These are phyloP conservation scores for Lactarius evosmus DNA, from an alignment of 768 basidiomycete species.

Conservation along the genomic window DNA sequence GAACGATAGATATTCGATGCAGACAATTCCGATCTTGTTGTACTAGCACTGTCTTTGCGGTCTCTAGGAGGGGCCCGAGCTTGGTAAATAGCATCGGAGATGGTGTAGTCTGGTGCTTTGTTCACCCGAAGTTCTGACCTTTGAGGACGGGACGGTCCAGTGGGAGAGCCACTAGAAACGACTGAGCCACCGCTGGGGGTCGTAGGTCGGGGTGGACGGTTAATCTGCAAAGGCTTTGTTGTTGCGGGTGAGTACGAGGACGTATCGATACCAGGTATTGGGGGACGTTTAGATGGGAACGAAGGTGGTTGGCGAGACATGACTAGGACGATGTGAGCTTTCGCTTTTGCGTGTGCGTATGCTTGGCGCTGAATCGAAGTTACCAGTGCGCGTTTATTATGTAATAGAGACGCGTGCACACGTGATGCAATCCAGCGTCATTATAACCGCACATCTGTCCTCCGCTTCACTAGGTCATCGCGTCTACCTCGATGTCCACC, in stretches of 20 bases:
- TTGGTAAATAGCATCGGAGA: background rate
- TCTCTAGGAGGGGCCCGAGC: slow-evolving; percentile 17
- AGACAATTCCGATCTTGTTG: slow-evolving; percentile 26
- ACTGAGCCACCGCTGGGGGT: slow-evolving; percentile 28
- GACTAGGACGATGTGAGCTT: background rate
- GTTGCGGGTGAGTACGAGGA: slow-evolving; percentile 10
- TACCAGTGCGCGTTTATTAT: background rate
- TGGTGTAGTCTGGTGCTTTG: slow-evolving; percentile 18
- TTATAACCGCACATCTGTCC: background rate
- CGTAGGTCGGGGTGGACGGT: slow-evolving; percentile 24
- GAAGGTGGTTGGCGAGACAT: slow-evolving; percentile 23
- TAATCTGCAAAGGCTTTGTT: slow-evolving; percentile 27
- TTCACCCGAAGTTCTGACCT: slow-evolving; percentile 24
- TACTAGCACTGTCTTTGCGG: slow-evolving; percentile 25
- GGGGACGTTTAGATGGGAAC: slow-evolving; percentile 19
- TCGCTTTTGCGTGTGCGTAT: background rate
- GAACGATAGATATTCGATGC: slow-evolving; percentile 16
- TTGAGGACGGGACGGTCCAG: slow-evolving; percentile 28
- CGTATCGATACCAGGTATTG: slow-evolving; percentile 5
- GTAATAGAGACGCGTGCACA: background rate
- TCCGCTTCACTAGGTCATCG: background rate
- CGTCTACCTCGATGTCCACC: slow-evolving; percentile 7
- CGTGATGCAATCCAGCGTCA: background rate
- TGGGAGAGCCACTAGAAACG: slow-evolving; percentile 22
- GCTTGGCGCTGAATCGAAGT: background rate